phyloP scores from a whole-genome alignment of 2,329 filamentous ascomycete genomes.

The Epichloe gansuensis region DNA sequence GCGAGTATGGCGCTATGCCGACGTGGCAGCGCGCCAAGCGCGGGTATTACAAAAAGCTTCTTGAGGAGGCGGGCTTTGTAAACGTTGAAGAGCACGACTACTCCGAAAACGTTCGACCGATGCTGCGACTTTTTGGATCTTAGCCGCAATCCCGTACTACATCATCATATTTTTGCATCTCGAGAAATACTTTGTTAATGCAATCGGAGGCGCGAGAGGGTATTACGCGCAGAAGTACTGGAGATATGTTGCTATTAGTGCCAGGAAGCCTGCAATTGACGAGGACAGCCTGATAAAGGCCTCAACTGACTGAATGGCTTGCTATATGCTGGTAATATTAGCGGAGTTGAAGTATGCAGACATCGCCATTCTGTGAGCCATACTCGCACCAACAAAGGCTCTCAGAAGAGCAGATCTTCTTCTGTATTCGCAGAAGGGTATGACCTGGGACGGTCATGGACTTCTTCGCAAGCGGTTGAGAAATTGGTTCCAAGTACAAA shows the following conservation, averaged over 20 bases:
- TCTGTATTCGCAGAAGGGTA: too few species aligned
- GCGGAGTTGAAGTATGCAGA: too few species aligned
- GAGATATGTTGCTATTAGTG: slow-evolving; percentile 10
- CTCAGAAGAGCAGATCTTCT: too few species aligned
- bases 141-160: slow-evolving; percentile 34
- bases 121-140: slow-evolving; percentile 32
- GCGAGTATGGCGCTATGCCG: slow-evolving; percentile 33
- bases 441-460: too few species aligned
- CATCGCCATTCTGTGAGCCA: too few species aligned
- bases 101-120: slow-evolving; percentile 34
- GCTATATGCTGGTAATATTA: too few species aligned
- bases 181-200: slow-evolving; percentile 34
- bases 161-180: slow-evolving; percentile 30
- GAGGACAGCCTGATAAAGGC: too few species aligned
- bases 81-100: slow-evolving; percentile 32
- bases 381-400: too few species aligned
- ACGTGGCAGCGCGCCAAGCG: slow-evolving; percentile 25
- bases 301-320: too few species aligned
- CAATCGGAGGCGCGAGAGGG: slow-evolving; percentile 3
- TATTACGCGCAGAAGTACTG: slow-evolving; percentile 8
- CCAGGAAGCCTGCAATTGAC: slow-evolving; percentile 4
- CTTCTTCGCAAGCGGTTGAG: too few species aligned
- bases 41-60: slow-evolving; percentile 27
- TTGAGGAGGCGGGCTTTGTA: slow-evolving; percentile 32
- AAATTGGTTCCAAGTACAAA: too few species aligned